These are phyloP conservation scores for Yamadazyma diddensiae DNA, from an alignment of 1,139 yeast genomes.

Conservation along the genomic window DNA sequence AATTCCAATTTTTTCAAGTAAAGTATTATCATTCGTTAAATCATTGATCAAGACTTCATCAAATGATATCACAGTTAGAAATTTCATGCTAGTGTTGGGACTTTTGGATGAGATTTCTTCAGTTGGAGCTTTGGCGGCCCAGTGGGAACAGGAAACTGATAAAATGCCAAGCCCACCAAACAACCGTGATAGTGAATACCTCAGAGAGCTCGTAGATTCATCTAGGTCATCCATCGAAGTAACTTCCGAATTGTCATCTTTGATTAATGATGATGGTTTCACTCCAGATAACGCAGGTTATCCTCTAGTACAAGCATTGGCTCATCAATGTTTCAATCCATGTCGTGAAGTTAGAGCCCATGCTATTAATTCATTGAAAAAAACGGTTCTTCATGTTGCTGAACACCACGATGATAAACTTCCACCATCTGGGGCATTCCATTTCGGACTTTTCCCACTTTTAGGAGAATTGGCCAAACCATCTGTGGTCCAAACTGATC, in stretches of 20 bases:
- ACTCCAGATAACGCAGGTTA: slow-evolving; percentile 38
- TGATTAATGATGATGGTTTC: slow-evolving; percentile 21
- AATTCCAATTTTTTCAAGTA: slow-evolving; percentile 47
- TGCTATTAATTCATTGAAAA: slow-evolving; percentile 58
- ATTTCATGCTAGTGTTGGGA: slow-evolving; percentile 65
- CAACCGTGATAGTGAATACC: slow-evolving; percentile 36
- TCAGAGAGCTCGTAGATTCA: slow-evolving; percentile 51
- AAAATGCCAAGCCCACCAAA: slow-evolving; percentile 10
- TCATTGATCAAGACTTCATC: slow-evolving; percentile 37
- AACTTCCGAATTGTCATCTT: slow-evolving; percentile 48
- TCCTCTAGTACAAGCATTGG: slow-evolving; percentile 72
- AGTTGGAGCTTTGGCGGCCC: slow-evolving; percentile 77
- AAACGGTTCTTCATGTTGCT: slow-evolving; percentile 35
- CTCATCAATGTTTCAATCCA: slow-evolving; percentile 87
- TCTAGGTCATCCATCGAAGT: slow-evolving; percentile 63
- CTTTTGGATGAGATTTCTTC: slow-evolving; percentile 79
- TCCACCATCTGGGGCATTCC: slow-evolving; percentile 58
- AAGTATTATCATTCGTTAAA: slow-evolving; percentile 50
- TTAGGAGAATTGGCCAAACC: slow-evolving; percentile 63
- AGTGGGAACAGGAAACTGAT: slow-evolving; percentile 64
- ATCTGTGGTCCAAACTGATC: slow-evolving; percentile 66
- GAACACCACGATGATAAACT: slow-evolving; percentile 22
- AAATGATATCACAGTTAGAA: slow-evolving; percentile 39
- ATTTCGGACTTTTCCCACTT: slow-evolving; percentile 72
- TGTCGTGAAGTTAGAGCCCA: slow-evolving; percentile 70